Evolutionary conservation across 192 early-diverging fungal genomes (phyloP), one percentile per base, ranked within the genome.

Genomic region (Mortierella antarctica): DNA sequence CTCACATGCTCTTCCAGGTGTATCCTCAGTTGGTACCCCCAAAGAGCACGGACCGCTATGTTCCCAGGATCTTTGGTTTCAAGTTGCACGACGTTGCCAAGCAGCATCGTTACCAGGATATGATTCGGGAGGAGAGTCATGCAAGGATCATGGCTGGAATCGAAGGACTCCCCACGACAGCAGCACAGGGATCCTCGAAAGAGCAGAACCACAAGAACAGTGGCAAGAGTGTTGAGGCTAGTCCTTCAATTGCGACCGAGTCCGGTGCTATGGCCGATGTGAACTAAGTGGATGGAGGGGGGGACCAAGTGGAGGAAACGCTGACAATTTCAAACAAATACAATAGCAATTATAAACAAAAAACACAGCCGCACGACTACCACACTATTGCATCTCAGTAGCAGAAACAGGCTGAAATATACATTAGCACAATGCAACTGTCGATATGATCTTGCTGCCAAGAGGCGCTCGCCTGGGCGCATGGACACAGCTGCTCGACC

Each of bases 21-120:
- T 96, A 96, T 76, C 93, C 95, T 46, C 86, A 90, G 58, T 85
- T 96, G 45, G 81, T 93, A 62, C 97, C 96, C 10, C 83, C 87
- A 5, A 94, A 94, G 71, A 85, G 86, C 20, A 87, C 86, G 21
- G 95, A 96, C 63, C 91, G 95, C 54, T 97, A 97, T 75, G 90
- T 96, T 49, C 98, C 98, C n/a, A 90, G 89, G 52, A 98, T 99
- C 55, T 99, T 99, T 90, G 98, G 98, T 9, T 99, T 99, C 88
- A 95, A 93, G 67, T 83, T 99, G 48, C 95, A 99, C 83, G 85
- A 87, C 20, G 90, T 90, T 39, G 95, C 96, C 20, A 90, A 93
- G 68, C 94, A 95, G 71, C 95, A 97, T 71, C 86, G 97, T 73
- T 92, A 90, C 87, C 98, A 97, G 89, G 95, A 98, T 79, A 88